These are phyloP conservation scores for Hirsutella thompsonii DNA, from an alignment of 2,329 filamentous ascomycete genomes.

Conservation along the genomic window DNA sequence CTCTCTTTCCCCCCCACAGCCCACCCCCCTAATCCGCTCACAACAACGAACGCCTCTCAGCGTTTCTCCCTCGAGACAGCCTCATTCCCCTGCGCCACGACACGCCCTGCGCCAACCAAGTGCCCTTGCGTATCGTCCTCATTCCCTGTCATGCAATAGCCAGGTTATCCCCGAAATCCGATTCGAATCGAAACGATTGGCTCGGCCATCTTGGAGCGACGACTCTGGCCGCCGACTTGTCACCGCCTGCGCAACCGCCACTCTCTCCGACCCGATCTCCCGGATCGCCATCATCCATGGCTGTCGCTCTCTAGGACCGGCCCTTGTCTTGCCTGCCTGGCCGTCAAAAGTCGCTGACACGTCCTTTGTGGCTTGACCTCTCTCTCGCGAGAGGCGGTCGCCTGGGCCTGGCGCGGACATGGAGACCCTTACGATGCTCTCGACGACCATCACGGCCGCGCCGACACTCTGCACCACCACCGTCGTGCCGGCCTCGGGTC, in stretches of 20 bases:
- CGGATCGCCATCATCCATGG: background rate
- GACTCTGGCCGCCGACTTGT: background rate
- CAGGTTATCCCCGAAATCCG: background rate
- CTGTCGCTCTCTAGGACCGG: background rate
- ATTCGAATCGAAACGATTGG: background rate
- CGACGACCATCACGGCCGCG: slow-evolving; percentile 15
- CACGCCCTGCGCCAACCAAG: background rate
- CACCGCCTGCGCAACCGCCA: background rate
- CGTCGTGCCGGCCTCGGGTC: slow-evolving; percentile 29
- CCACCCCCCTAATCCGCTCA: background rate
- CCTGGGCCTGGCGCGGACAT: slow-evolving; percentile 1
- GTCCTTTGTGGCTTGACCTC: background rate
- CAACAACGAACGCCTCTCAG: background rate
- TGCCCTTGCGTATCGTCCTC: background rate
- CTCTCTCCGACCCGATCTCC: background rate
- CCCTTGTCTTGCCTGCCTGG: background rate
- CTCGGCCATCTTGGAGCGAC: background rate
- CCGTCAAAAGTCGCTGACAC: background rate
- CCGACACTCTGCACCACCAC: slow-evolving; percentile 25
- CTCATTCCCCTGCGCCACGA: background rate
- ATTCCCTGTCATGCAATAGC: background rate
- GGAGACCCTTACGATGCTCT: slow-evolving; percentile 6
- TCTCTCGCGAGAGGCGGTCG: background rate
- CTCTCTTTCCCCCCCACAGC: background rate
- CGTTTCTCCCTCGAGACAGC: background rate